Evolutionary conservation across 2,329 filamentous ascomycete species (phyloP).

Genomic region (Pseudogymnoascus sp.): DNA sequence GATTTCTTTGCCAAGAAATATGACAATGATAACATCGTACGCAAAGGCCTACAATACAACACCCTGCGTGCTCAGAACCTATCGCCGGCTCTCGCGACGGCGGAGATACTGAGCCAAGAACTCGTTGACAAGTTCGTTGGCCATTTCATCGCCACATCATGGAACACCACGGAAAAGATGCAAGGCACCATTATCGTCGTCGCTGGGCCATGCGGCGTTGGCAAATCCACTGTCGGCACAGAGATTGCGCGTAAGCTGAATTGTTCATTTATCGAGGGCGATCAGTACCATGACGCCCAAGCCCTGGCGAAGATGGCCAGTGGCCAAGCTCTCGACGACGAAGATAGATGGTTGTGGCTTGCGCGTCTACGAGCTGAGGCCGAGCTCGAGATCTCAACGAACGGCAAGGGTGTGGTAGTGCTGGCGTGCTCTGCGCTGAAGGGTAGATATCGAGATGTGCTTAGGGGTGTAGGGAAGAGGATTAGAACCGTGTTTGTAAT

Average conservation of each 20-base stretch:
- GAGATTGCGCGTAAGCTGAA: conserved; percentile 24
- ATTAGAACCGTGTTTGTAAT: conserved; percentile 28
- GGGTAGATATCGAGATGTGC: conserved; percentile 26
- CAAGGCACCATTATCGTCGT: conserved; percentile 26
- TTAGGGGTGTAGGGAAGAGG: conserved; percentile 21
- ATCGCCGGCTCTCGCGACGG: conserved; percentile 13
- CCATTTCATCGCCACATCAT: conserved; percentile 13
- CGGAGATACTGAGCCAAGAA: conserved; percentile 12
- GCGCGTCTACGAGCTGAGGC: conserved; percentile 21
- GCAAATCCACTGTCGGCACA: conserved; percentile 32
- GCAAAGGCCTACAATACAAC: conserved; percentile 23
- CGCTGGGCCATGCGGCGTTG: conserved; percentile 34
- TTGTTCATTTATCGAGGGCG: conserved; percentile 34
- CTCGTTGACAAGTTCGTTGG: conserved; percentile 15
- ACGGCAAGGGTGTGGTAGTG: conserved; percentile 24
- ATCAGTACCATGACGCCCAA: conserved; percentile 28
- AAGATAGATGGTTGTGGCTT: conserved; percentile 28
- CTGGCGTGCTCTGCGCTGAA: conserved; percentile 35
- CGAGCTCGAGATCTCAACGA: conserved; percentile 21
- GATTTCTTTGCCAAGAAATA: conserved; percentile 44
- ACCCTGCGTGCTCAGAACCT: conserved; percentile 12
- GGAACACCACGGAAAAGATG: conserved; percentile 13
- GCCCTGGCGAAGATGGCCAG: conserved; percentile 28
- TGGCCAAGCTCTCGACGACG: conserved; percentile 26
- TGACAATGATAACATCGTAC: conserved; percentile 33